Base-by-base conservation (phyloP, 2,329 filamentous ascomycete genomes). In the Paecilomyces niveus region DNA sequence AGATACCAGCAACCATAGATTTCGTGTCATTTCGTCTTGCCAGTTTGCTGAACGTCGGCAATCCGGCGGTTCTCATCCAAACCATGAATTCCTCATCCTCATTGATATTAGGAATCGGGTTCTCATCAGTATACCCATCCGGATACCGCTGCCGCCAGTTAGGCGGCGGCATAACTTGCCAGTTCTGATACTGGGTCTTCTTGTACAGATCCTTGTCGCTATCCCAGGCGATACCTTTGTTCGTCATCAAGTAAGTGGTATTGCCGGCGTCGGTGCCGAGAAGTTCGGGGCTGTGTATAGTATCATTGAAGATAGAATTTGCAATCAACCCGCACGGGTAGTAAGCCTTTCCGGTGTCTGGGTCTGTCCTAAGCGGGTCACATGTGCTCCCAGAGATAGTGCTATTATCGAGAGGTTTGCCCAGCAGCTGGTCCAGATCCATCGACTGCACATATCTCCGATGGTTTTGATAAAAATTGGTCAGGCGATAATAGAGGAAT, bases 391-490 rank as follows among this genome's bases (percentile, higher is more conserved):
- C 76, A 32, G 81, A 76, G 65, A 97, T 89, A 1, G 83, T 82
- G 35, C 65, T 66, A 58, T 81, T 83, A 32, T 80, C 78, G 18
- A 89, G 82, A 10, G 81, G 81, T 5, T 85, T 79, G 53, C 92
- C 94, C 64, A 88, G 89, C 56, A 99, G 81, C 75, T 99, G 94
- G 56, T 89, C 81, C 58, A 87, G 83, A 69, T 92, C 89, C 68
- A 96, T 89, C 1, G 90, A 96, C 70, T 91, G 89, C 61, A 97
- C 94, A 67, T 99, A 99, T 74, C 93, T 88, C 64, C 94, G 89
- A 72, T 99, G 94, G 72, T 99, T 99, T 76, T 99, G 94, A 79
- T 97, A 97, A 78, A 99, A 99, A 77, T 97, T 96, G 59, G 91
- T 93, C 62, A 99, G 86, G 65, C 89, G 89, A 76, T 99, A 99